Conservation (phyloP, 1,284 basidiomycete genomes). For the Tilletia caries region DNA sequence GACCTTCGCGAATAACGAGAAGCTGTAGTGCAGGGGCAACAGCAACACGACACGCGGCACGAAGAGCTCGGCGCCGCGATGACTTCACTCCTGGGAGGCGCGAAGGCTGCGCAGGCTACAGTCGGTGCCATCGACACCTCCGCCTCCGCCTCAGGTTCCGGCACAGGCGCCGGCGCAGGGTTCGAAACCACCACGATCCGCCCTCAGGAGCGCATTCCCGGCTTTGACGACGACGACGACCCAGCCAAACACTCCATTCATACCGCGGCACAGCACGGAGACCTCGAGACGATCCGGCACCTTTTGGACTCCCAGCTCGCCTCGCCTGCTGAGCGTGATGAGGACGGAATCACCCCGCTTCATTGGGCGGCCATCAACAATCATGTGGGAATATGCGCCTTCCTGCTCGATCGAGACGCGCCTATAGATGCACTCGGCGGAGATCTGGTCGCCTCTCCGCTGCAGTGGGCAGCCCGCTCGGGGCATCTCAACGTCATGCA, state of each 20-base stretch:
- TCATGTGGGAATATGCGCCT: constrained; percentile 57
- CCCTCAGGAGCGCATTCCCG: constrained; percentile 5
- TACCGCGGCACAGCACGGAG: constrained; percentile 80
- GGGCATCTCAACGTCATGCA: constrained; percentile 94
- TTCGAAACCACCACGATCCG: background rate
- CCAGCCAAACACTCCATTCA: constrained; percentile 63
- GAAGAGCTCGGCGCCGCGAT: no score
- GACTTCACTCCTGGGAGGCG: background rate
- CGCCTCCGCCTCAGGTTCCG: no score
- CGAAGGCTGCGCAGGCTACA: background rate
- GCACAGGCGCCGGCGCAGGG: background rate
- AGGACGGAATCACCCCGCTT: constrained; percentile 86
- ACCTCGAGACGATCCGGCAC: constrained; percentile 66
- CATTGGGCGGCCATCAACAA: constrained; percentile 97
- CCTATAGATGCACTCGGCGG: constrained; percentile 91
- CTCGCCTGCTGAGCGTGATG: constrained; percentile 74
- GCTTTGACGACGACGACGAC: constrained; percentile 10
- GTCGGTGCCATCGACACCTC: background rate
- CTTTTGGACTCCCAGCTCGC: constrained; percentile 73
- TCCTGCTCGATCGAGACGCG: constrained; percentile 82
- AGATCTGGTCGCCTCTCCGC: constrained; percentile 87
- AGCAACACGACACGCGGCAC: no score
- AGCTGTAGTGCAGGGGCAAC: no score
- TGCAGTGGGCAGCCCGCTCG: constrained; percentile 95
- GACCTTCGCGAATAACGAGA: no score